These are phyloP conservation scores for Paracoccidioides lutzii DNA, from an alignment of 2,329 filamentous ascomycete species.

Conservation along the genomic window DNA sequence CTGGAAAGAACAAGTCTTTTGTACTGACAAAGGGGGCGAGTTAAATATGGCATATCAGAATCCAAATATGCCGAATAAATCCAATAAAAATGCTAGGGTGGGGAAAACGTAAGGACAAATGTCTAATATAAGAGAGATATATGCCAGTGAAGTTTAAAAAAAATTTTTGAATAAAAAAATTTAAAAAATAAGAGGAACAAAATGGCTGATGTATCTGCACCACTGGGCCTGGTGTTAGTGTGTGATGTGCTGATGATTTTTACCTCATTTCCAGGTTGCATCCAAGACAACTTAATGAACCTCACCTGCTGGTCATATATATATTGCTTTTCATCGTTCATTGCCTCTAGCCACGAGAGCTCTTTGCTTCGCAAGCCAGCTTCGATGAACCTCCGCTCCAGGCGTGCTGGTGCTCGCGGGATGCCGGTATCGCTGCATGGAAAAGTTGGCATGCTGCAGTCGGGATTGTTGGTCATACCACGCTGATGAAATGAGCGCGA, in stretches of 20 bases:
- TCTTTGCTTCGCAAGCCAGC: constrained; percentile 35
- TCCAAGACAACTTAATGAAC: background rate
- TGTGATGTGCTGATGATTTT: too few species aligned
- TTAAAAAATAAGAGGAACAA: background rate
- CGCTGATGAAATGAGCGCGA: constrained; percentile 33
- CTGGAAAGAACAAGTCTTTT: too few species aligned
- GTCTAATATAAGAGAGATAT: background rate
- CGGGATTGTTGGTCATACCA: constrained; percentile 37
- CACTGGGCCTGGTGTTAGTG: background rate
- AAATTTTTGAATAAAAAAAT: background rate
- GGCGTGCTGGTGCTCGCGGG: constrained; percentile 16
- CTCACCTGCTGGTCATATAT: too few species aligned
- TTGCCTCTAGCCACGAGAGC: constrained; percentile 10
- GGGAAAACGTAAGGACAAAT: background rate
- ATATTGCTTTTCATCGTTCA: background rate
- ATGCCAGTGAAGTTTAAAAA: too few species aligned
- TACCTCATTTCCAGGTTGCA: background rate
- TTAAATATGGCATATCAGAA: background rate
- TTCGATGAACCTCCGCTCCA: constrained; percentile 27
- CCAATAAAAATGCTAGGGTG: background rate
- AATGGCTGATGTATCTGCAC: background rate
- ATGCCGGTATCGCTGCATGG: constrained; percentile 28
- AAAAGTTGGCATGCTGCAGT: constrained; percentile 32
- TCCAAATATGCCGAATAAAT: background rate
- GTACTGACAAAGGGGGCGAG: background rate